These are phyloP conservation scores for Neurospora sp. DNA, from an alignment of 2,329 filamentous ascomycete genomes.

Conservation along the genomic window DNA sequence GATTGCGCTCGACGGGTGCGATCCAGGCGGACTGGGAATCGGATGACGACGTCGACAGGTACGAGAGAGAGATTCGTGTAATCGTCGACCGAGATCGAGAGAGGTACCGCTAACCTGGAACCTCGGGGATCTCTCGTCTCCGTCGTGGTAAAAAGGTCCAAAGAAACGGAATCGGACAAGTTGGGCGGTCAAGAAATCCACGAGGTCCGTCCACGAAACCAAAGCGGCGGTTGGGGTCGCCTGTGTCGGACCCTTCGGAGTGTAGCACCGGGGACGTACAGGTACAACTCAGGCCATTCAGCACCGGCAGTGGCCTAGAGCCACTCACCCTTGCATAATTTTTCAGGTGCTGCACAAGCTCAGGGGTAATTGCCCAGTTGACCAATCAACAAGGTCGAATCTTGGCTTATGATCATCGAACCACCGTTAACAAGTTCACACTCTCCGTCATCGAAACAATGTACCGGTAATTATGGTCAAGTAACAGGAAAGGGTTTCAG, in stretches of 20 bases:
- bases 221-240: background rate
- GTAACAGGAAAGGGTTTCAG: background rate
- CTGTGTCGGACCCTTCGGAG: background rate
- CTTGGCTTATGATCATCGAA: background rate
- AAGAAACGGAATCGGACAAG: background rate
- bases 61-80: background rate
- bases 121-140: background rate
- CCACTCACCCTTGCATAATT: background rate
- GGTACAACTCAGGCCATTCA: background rate
- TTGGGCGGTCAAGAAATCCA: background rate
- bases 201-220: background rate
- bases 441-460: background rate
- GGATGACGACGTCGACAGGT: background rate
- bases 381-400: background rate
- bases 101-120: background rate
- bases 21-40: background rate
- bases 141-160: background rate
- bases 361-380: background rate
- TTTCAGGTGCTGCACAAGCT: background rate
- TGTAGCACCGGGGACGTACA: background rate
- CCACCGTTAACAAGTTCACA: background rate
- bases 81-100: background rate
- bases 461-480: background rate
- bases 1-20: background rate
- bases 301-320: background rate